Base-by-base conservation (phyloP, 2,329 filamentous ascomycete genomes). In the Endocalyx cinctus region DNA sequence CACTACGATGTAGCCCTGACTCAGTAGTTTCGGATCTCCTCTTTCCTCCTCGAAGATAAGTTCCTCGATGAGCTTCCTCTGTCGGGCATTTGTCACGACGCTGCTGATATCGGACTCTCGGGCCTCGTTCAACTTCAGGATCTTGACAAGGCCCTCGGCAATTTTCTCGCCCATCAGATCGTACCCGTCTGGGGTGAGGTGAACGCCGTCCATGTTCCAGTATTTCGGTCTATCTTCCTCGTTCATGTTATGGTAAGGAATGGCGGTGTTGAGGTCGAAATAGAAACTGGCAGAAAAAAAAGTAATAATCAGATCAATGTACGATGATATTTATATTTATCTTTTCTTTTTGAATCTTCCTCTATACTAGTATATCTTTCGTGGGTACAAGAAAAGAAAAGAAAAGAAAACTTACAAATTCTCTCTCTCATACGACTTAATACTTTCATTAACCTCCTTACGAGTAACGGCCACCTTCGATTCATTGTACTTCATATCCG, bases 141-240 rank as follows among this genome's bases (percentile, higher is more conserved):
- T 58, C 18, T 65, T 60, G 28, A 75, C 59, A 8, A 83, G 54
- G 18, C 59, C 64, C 16, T 69, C 63, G 29, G 70, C 78, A 31
- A 83, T 63, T 36, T 70, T 63, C 25, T 67, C 62, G 2, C 79
- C 79, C 64, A 84, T 75, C 46, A 74, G 60, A 48, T 80, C 68
- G 59, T 84, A 83, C 6, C 79, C 79, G 6, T 61, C 64, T 0
- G 62, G 54, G 1, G 70, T 73, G 8, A 82, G 62, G 57, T 84
- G 79, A 15, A 82, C 43, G 13, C 66, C 67, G 55, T 84, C 79
- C 17, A 32, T 33, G 42, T 77, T 67, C 75, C 77, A 83, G 46
- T 77, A 72, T 36, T 58, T 59, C 2, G 60, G 41, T 15, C 66
- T 63, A 36, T 74, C 66, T 1, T 60, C 49, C 6, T 64, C 54